Percentiles rank a stretch among this genome's conserved stretches.
phyloP scores from a whole-genome alignment of 2,329 filamentous ascomycete genomes.

The Ceratocystis cubensis region DNA sequence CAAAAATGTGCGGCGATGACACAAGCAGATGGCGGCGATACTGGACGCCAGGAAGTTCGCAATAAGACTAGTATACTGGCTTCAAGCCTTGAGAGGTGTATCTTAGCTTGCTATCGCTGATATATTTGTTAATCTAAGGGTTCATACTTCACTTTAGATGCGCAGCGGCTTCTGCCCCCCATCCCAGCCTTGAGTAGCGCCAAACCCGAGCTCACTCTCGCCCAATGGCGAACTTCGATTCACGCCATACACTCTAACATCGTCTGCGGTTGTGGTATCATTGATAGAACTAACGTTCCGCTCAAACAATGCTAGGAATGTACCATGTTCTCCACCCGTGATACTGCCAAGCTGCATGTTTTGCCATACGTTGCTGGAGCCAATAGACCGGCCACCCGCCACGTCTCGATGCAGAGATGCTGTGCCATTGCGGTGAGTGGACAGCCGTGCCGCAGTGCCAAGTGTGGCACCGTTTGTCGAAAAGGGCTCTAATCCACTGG shows the following conservation, averaged over 20 bases:
- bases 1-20: no score
- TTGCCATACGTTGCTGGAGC: conserved; percentile 46
- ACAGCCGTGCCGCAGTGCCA: conserved; percentile 27
- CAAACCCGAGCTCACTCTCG: neutral
- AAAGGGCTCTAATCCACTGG: conserved; percentile 47
- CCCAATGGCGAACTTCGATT: neutral
- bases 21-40: no score
- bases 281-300: conserved; percentile 45
- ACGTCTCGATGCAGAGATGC: conserved; percentile 41
- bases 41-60: no score
- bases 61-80: no score
- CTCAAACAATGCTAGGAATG: conserved; percentile 38
- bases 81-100: no score
- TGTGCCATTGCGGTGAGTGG: conserved; percentile 45
- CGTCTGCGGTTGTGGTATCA: conserved; percentile 38
- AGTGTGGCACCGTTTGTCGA: conserved; percentile 20
- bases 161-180: no score
- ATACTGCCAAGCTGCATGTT: conserved; percentile 36
- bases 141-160: no score
- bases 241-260: conserved; percentile 23
- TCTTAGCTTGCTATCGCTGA: no score
- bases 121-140: no score
- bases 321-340: neutral
- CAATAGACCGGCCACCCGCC: conserved; percentile 34
- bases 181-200: no score